Percentiles rank a stretch among this genome's conserved stretches.
Evolutionary conservation across 345 rosid genomes (phyloP).

Genomic region (Brassica napus): Da-Ae NC_063446.1:5613501-5614000

Average conservation of each 20-base stretch:
- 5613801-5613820: neutral
- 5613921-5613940: slow-evolving; percentile 10
- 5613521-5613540: slow-evolving; percentile 50
- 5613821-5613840: neutral
- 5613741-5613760: neutral
- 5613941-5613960: slow-evolving; percentile 36
- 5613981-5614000: neutral
- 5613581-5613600: slow-evolving; percentile 72
- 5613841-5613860: neutral
- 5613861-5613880: neutral
- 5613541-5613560: slow-evolving; percentile 82
- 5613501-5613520: slow-evolving; percentile 66
- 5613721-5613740: slow-evolving; percentile 16
- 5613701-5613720: slow-evolving; percentile 25
- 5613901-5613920: slow-evolving; percentile 29
- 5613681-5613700: slow-evolving; percentile 48
- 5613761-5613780: neutral
- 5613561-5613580: slow-evolving; percentile 64
- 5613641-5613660: slow-evolving; percentile 48
- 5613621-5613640: slow-evolving; percentile 66
- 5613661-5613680: slow-evolving; percentile 58
- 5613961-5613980: slow-evolving; percentile 17
- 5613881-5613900: neutral
- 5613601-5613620: slow-evolving; percentile 71
- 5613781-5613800: neutral